Base-by-base conservation (phyloP, 1,284 basidiomycete species). In the Cronartium quercuum region DNA sequence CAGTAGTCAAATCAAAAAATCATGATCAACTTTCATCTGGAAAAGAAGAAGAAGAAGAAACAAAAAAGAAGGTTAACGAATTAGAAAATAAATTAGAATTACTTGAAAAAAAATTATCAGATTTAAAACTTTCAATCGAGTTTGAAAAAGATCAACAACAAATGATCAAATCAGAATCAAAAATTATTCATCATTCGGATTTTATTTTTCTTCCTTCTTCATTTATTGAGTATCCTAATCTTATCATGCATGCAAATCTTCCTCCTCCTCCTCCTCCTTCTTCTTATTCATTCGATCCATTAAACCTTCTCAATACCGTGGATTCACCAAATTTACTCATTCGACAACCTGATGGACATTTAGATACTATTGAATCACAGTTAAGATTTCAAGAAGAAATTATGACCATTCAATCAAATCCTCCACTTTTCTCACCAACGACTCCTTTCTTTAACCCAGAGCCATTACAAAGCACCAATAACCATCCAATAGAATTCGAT, bases 1-100 rank as follows among this genome's bases (percentile, higher is more conserved):
- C 71, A 2, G 65, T 75, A 9, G 65, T 74, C 62, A 44, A 61
- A 29, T 29, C 60, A 38, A 61, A 13, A 15, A 18, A 34, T 34
- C 18, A 29, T 29, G n/a, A 6, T 21, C 62, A 64, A 38, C n/a
- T n/a, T n/a, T n/a, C n/a, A n/a, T n/a, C n/a, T n/a, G n/a, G n/a
- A n/a, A n/a, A n/a, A n/a, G n/a, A n/a, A n/a, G n/a, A n/a, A n/a
- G n/a, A n/a, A n/a, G n/a, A n/a, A n/a, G n/a, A 12, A 9, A 18
- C 18, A 64, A 34, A 38, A 18, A 55, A 71, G 21, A 61, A 38
- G n/a, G 44, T 71, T 7, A 51, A 24, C 6, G 61, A 71, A 55
- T 51, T 63, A 35, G 68, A 71, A 55, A 40, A 55, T 15, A 65
- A 73, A 44, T 37, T 73, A 3, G 70, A 73, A 12, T 57, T 37